Evolutionary conservation across 208 protist genomes (phyloP), one percentile per base, ranked within the genome.

Genomic region (Crithidia bombi): DNA sequence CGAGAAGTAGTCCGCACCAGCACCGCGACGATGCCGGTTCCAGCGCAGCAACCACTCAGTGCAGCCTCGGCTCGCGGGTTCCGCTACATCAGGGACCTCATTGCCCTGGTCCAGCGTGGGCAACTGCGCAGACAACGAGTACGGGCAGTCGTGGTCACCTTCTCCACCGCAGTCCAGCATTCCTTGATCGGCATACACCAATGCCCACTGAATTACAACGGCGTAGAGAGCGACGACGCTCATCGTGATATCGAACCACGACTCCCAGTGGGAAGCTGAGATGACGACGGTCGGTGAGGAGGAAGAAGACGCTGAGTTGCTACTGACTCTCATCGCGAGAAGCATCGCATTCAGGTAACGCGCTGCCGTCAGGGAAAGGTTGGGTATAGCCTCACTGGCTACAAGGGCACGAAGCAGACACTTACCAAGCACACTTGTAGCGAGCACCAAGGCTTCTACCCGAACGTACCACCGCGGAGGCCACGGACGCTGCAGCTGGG

Each of bases 1-100:
- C 0, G 83, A 66, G 68, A 86, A 89, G 69, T 82, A 81, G 59
- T 89, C 83, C 3, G 73, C 70, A 15, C 83, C 83, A n/a, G 83
- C 77, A n/a, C 83, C 83, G 57, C 77, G 56, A 14, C 83, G 79
- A 32, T 67, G 52, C 39, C 54, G 25, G 30, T 65, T 79, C 51
- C 59, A 79, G 21, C 39, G 63, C 17, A 5, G 32, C 33, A 69
- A 5, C 51, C 26, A 47, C 30, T n/a, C 35, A 17, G 50, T 62
- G 51, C 43, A 58, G 47, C 30, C 47, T 30, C 58, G 2, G 23
- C 68, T 26, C 25, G n/a, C n/a, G n/a, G n/a, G n/a, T n/a, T n/a
- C n/a, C n/a, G n/a, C n/a, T n/a, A n/a, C n/a, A n/a, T n/a, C n/a
- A n/a, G n/a, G n/a, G n/a, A n/a, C n/a, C 33, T 44, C 30, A 51